Evolutionary conservation across 495 filamentous ascomycete genomes (phyloP).

Genomic region (Aspergillus haitiensis): DNA sequence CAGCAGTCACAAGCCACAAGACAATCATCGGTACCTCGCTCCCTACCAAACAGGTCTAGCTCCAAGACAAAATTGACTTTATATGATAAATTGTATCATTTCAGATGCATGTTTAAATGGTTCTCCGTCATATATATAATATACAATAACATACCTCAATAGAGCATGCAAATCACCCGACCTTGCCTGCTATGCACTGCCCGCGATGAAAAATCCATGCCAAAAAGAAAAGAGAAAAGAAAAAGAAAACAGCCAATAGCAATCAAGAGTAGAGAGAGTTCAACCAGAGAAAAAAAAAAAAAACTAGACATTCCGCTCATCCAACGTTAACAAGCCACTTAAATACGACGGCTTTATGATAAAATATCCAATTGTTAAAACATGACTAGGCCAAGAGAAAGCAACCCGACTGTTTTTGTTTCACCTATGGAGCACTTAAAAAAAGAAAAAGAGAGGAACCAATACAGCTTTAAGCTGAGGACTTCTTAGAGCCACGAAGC

Average conservation of each 20-base stretch:
- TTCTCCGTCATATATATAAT: constrained; percentile 35
- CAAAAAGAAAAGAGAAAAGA: constrained; percentile 24
- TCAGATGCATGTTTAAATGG: constrained; percentile 33
- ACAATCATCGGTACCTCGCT: too few species aligned
- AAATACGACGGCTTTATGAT: constrained; percentile 28
- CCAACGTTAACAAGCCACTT: constrained; percentile 30
- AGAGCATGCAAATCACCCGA: constrained; percentile 29
- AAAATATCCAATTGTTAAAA: constrained; percentile 40
- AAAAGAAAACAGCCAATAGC: constrained; percentile 21
- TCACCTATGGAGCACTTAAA: constrained; percentile 10
- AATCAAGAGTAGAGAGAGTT: constrained; percentile 43
- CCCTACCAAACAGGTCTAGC: too few species aligned
- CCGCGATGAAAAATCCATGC: constrained; percentile 27
- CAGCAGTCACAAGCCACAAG: constrained; percentile 1
- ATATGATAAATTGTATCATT: constrained; percentile 8
- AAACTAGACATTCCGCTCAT: constrained; percentile 32
- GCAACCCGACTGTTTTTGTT: constrained; percentile 22
- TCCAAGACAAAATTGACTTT: too few species aligned
- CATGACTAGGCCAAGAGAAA: constrained; percentile 31
- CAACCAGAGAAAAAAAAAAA: constrained; percentile 32
- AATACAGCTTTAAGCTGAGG: constrained; percentile 31
- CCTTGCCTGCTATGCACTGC: constrained; percentile 40
- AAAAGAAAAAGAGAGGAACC: constrained; percentile 15
- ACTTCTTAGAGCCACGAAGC: constrained; percentile 54
- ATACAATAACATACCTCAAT: constrained; percentile 24